Evolutionary conservation across 495 filamentous ascomycete genomes (phyloP).

Genomic region (Staphylotrichum longicolle): DNA sequence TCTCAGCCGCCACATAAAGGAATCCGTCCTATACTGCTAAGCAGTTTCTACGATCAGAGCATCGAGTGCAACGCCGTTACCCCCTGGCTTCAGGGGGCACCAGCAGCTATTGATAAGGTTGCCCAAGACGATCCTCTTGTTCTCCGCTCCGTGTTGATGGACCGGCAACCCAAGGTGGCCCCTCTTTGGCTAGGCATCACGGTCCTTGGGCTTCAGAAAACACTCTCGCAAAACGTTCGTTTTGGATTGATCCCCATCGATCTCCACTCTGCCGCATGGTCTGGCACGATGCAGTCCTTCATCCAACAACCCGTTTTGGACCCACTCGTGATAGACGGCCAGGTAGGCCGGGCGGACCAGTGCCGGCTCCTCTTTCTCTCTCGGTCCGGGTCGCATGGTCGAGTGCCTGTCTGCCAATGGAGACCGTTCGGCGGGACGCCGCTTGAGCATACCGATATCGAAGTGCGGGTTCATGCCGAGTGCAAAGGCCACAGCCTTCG

Average conservation of each 20-base stretch:
- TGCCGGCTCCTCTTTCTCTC: conserved; percentile 24
- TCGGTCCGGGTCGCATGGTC: conserved; percentile 13
- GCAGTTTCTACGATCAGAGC: conserved; percentile 22
- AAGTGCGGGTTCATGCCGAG: conserved; percentile 17
- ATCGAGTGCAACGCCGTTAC: conserved; percentile 25
- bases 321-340: conserved; percentile 15
- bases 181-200: conserved; percentile 21
- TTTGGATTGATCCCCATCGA: conserved; percentile 18
- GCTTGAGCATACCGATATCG: conserved; percentile 15
- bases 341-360: conserved; percentile 20
- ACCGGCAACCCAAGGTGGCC: conserved; percentile 18
- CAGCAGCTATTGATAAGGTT: conserved; percentile 14
- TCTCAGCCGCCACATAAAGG: conserved; percentile 1
- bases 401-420: conserved; percentile 24
- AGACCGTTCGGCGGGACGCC: conserved; percentile 18
- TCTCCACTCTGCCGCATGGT: conserved; percentile 25
- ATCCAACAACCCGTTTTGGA: conserved; percentile 20
- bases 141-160: conserved; percentile 23
- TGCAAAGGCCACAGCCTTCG: conserved; percentile 22
- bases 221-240: conserved; percentile 12
- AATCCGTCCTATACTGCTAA: conserved; percentile 18
- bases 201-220: conserved; percentile 20
- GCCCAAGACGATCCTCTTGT: conserved; percentile 7
- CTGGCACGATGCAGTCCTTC: conserved; percentile 22
- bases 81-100: conserved; percentile 24